Evolutionary conservation across 345 rosid genomes (phyloP).

Genomic region (Turritis glabra): DNA sequence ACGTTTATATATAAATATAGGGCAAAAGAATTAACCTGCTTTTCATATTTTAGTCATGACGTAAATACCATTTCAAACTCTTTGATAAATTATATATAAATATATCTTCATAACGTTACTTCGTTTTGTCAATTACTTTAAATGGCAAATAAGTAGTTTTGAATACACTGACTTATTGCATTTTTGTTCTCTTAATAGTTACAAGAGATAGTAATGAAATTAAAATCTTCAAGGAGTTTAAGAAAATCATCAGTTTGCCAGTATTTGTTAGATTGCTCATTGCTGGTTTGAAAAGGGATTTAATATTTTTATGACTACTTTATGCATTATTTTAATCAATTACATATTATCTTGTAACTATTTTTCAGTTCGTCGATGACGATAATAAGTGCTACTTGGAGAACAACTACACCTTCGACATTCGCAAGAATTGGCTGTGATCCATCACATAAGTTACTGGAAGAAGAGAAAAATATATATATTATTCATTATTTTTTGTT

Average conservation of each 20-base stretch:
- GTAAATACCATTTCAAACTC: neutral
- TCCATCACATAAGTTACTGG: neutral
- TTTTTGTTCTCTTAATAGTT: too few species aligned
- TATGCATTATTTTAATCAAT: neutral
- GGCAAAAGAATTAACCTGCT: too few species aligned
- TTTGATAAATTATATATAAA: neutral
- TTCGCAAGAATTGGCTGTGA: slow-evolving; percentile 63
- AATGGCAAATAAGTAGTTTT: too few species aligned
- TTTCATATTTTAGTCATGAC: neutral
- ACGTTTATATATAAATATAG: too few species aligned
- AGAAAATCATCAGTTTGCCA: neutral
- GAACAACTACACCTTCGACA: slow-evolving; percentile 73
- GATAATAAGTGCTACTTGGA: slow-evolving; percentile 77
- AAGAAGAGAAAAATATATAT: slow-evolving; percentile 12
- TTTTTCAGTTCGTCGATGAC: slow-evolving; percentile 66
- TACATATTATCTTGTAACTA: neutral
- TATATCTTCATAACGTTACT: neutral
- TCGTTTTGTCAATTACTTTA: neutral
- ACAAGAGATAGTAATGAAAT: neutral
- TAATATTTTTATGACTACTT: neutral
- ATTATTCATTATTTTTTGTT: neutral
- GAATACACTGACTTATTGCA: too few species aligned
- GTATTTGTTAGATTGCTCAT: neutral
- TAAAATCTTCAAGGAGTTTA: too few species aligned
- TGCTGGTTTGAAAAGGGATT: neutral